Evolutionary conservation across 345 rosid genomes (phyloP), one percentile per base, ranked within the genome.

Genomic region (Eucalyptus brandiana): DNA sequence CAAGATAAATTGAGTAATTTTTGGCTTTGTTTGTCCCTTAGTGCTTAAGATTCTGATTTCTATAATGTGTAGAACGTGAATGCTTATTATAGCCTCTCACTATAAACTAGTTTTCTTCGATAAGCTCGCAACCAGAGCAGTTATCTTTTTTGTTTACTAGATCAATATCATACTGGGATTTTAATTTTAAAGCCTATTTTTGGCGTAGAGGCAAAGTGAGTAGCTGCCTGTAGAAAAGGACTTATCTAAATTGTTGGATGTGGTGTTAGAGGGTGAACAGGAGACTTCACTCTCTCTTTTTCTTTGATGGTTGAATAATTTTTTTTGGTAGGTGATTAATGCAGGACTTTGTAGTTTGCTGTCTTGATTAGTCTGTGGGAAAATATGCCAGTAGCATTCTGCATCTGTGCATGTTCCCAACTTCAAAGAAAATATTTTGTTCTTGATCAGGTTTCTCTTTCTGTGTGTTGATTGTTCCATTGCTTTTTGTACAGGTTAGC

Each of bases 401-500:
- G 45, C 24, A 69, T 69, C 23, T 69, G 44, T 34, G 80, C 44
- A 34, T 34, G 80, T 76, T 76, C 83, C 83, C 26, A 76, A 37
- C 65, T 86, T 86, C 12, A 49, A 47, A 86, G 34, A 50, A 30
- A 19, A 47, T 18, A 19, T 18, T 50, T 51, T 32, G 87, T 86
- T 51, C 87, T 86, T 51, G 56, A 37, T 49, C 26, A 51, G 2
- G 17, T 24, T 34, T 50, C 42, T 32, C 44, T 32, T 86, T 50
- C 26, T 49, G 5, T 13, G 21, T 69, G 18, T 83, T 87, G 86
- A 87, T 86, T 86, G 86, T 86, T 88, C n/a, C 34, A 45, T 87
- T 47, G 37, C 13, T 89, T 89, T 89, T 58, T 88, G 91, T 90
- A 49, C 96, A 95, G 98, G 93, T 89, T 97, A 89, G 92, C 92